Evolutionary conservation across 1,139 yeast genomes (phyloP).

Genomic region (Sugiyamaella neomexicana): DNA sequence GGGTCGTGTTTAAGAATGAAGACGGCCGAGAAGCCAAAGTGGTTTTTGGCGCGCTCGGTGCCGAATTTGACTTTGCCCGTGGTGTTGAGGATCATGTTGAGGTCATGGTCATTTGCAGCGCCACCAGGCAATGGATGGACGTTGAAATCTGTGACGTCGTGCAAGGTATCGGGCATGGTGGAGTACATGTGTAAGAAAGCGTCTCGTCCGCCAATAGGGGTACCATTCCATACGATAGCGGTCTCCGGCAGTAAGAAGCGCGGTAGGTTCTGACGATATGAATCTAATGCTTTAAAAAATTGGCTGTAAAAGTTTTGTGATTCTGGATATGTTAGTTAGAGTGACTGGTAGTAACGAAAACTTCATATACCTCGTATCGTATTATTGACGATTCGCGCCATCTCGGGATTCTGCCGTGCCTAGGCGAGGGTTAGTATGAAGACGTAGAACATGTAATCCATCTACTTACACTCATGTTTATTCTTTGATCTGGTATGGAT

Average conservation of each 20-base stretch:
- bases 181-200: constrained; percentile 37
- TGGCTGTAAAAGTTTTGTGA: constrained; percentile 29
- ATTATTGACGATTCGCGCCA: constrained; percentile 10
- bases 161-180: constrained; percentile 37
- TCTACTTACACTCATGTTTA: constrained; percentile 6
- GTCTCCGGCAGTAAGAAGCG: constrained; percentile 34
- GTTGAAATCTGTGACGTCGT: constrained; percentile 38
- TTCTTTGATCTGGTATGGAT: neutral
- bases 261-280: constrained; percentile 32
- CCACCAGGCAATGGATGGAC: constrained; percentile 41
- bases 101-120: constrained; percentile 16
- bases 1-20: constrained; percentile 35
- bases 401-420: constrained; percentile 8
- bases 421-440: neutral
- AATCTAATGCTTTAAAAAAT: constrained; percentile 36
- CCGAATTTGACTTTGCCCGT: constrained; percentile 40
- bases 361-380: constrained; percentile 19
- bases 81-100: constrained; percentile 34
- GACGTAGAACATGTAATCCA: too few species aligned
- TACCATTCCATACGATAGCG: constrained; percentile 44
- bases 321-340: constrained; percentile 1
- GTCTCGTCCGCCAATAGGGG: constrained; percentile 42
- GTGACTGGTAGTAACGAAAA: too few species aligned
- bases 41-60: constrained; percentile 33
- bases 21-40: constrained; percentile 39